A percentile compares a stretch with the other conserved stretches of the same genome.
Conservation (phyloP, 768 basidiomycete genomes). For the Boletus tylopilopsis region DNA sequence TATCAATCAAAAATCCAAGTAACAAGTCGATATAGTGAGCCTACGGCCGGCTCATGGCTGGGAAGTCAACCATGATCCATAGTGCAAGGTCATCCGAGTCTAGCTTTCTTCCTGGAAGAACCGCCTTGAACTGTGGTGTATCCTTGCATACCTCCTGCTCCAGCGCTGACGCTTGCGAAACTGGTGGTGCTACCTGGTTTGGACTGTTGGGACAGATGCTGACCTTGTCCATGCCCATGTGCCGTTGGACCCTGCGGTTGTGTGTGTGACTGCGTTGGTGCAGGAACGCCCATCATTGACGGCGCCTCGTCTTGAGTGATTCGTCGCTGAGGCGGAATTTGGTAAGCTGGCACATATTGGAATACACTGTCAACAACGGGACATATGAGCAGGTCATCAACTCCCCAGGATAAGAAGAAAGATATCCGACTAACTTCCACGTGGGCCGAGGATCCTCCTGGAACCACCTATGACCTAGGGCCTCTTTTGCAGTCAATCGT, state of each 20-base stretch:
- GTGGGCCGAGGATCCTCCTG: constrained; percentile 84
- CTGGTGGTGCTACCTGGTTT: constrained; percentile 61
- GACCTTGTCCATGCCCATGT: constrained; percentile 46
- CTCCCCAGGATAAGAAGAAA: not conserved
- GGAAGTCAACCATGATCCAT: no score
- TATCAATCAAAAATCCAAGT: no score
- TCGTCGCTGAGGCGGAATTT: constrained; percentile 80
- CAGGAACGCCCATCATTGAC: constrained; percentile 71
- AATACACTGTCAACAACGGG: constrained; percentile 60
- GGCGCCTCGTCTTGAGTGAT: constrained; percentile 93
- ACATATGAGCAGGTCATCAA: constrained; percentile 5
- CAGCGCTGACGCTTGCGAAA: constrained; percentile 61
- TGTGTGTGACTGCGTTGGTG: constrained; percentile 40
- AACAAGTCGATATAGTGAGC: no score
- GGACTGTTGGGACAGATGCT: constrained; percentile 32
- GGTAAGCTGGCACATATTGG: constrained; percentile 54
- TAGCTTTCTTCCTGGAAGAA: constrained; percentile 55
- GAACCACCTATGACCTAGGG: constrained; percentile 88
- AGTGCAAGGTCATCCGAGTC: constrained; percentile 43
- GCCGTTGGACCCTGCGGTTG: constrained; percentile 43
- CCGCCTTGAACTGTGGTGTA: constrained; percentile 32
- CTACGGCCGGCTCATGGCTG: no score
- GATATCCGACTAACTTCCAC: constrained; percentile 59
- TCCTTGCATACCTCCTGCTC: constrained; percentile 36
- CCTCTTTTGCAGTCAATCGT: constrained; percentile 78